Conservation (phyloP, 2,329 filamentous ascomycete species). For the Trichoderma aggressivum region DNA sequence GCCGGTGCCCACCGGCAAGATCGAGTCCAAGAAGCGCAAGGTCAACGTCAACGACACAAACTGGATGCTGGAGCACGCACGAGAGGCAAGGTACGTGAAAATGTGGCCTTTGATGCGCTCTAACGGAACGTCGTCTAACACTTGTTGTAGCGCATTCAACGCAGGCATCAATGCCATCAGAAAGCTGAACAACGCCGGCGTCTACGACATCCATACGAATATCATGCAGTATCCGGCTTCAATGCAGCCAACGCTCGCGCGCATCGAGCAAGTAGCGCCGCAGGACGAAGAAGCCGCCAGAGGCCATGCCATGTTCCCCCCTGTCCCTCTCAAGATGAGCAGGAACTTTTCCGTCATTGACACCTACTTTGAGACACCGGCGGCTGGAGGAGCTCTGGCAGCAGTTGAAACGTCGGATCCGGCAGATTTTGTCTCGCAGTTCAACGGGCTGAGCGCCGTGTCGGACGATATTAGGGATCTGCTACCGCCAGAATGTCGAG, state of each 20-base stretch:
- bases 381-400: slow-evolving; percentile 43
- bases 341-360: slow-evolving; percentile 58
- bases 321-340: slow-evolving; percentile 47
- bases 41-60: slow-evolving; percentile 90
- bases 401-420: slow-evolving; percentile 44
- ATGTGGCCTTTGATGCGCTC: slow-evolving; percentile 12
- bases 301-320: slow-evolving; percentile 42
- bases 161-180: slow-evolving; percentile 66
- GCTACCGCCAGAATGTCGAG: slow-evolving; percentile 66
- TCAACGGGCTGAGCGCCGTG: slow-evolving; percentile 61
- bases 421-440: slow-evolving; percentile 49
- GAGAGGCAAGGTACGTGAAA: slow-evolving; percentile 72
- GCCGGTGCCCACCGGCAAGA: slow-evolving; percentile 72
- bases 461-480: slow-evolving; percentile 62
- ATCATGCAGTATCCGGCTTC: slow-evolving; percentile 79
- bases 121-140: neutral
- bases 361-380: slow-evolving; percentile 50
- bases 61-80: slow-evolving; percentile 94
- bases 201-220: slow-evolving; percentile 95
- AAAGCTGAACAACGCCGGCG: slow-evolving; percentile 65
- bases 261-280: slow-evolving; percentile 68
- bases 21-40: slow-evolving; percentile 76
- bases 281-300: slow-evolving; percentile 32
- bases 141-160: slow-evolving; percentile 72
- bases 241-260: slow-evolving; percentile 85